Evolutionary conservation across 768 basidiomycete species (phyloP).

Genomic region (Leccinum variicolor): DNA sequence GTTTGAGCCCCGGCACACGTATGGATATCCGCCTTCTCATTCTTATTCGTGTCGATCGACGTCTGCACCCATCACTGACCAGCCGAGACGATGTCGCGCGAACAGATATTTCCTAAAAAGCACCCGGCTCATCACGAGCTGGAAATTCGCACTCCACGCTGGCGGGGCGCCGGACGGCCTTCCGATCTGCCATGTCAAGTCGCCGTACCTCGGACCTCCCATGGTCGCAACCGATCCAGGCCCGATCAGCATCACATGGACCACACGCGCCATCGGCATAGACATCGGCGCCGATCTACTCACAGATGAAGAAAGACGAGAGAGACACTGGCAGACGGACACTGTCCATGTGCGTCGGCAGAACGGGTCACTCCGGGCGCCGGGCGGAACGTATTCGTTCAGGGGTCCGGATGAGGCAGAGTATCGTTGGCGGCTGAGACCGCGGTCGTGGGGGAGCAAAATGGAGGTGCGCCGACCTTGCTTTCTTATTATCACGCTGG

Average conservation of each 20-base stretch:
- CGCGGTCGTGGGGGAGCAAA: conserved; percentile 9
- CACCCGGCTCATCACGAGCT: conserved; percentile 13
- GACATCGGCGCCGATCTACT: no score
- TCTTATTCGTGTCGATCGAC: background rate
- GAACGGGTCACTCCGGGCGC: background rate
- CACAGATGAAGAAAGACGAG: no score
- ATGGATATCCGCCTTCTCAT: no score
- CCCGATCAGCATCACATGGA: conserved; percentile 19
- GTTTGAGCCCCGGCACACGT: background rate
- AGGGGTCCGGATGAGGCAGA: conserved; percentile 19
- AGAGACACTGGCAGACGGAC: background rate
- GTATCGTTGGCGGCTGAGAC: conserved; percentile 25
- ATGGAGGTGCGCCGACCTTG: conserved; percentile 16
- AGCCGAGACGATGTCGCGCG: no score
- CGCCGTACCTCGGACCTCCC: conserved; percentile 28
- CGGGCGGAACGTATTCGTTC: conserved; percentile 15
- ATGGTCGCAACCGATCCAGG: conserved; percentile 8
- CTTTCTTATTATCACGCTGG: no score
- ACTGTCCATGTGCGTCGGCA: conserved; percentile 11
- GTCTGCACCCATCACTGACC: no score
- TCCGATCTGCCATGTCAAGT: conserved; percentile 24
- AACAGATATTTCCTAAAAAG: conserved; percentile 26
- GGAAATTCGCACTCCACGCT: conserved; percentile 21
- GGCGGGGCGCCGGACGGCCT: conserved; percentile 17
- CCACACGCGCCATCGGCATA: background rate